Base-by-base conservation (phyloP, 1,284 basidiomycete genomes). In the Kalmanozyma brasiliensis region DNA sequence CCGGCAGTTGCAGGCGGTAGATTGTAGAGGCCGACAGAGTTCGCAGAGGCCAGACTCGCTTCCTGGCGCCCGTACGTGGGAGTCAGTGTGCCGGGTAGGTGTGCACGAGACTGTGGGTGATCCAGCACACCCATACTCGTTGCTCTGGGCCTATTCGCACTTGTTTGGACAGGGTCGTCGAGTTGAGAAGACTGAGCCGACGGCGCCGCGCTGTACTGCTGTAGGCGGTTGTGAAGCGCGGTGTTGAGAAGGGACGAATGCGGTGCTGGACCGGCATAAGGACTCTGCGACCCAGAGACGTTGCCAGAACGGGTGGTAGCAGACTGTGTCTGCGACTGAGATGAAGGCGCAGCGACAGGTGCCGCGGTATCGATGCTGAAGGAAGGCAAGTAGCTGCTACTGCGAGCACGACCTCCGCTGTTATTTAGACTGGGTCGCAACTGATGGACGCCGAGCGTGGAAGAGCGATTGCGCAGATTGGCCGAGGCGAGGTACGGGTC, bases 61-160 rank as follows among this genome's bases (percentile, higher is more conserved):
- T 47, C 52, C n/a, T 44, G 45, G 5, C 40, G 20, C 8, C n/a
- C 17, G 8, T 47, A 43, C 9, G 20, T 26, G 9, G 34, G 9
- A 17, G 40, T 20, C 20, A 38, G 45, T 7, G 19, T 20, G 17
- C 36, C 37, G 10, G 42, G n/a, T 43, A 44, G 8, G 9, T 51
- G 51, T 10, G 34, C 30, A 8, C 56, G 62, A 20, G 62, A 35
- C 14, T 53, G 38, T 14, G 48, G 52, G 16, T 53, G 60, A 35
- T 71, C 68, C 3, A 71, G 43, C 5, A 66, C 59, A 8, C 68
- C 68, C 68, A 71, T 71, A 44, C 68, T 71, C 26, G 63, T 71
- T 0, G 68, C 63, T 51, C 68, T 46, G 2, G 68, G 68, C 35
- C 68, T 33, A 8, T 49, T 46, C 14, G 56, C 37, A 20, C 41